These are phyloP conservation scores for Phytophthora ohioensis DNA, from an alignment of 352 stramenopile genomes.

Conservation along the genomic window DNA sequence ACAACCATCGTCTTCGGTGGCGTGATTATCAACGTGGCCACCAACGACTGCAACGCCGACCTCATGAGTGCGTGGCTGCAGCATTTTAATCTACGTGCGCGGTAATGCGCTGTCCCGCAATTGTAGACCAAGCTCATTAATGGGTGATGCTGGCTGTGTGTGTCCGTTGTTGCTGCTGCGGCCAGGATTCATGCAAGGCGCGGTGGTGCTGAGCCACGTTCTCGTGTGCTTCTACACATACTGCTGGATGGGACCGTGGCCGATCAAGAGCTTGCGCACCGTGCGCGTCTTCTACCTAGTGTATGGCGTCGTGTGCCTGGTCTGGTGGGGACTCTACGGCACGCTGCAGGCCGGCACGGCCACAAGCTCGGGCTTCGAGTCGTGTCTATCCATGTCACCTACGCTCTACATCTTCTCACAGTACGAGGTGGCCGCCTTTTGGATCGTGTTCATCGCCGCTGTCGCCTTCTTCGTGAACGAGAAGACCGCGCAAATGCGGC, in stretches of 20 bases:
- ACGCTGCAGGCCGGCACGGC: slow-evolving; percentile 64
- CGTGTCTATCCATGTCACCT: slow-evolving; percentile 72
- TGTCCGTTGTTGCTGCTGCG: slow-evolving; percentile 9
- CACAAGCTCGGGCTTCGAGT: slow-evolving; percentile 72
- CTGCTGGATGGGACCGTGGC: slow-evolving; percentile 70
- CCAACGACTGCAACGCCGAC: slow-evolving; percentile 70
- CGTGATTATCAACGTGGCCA: slow-evolving; percentile 76
- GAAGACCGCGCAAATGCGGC: slow-evolving; percentile 45
- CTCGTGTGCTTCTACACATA: slow-evolving; percentile 77
- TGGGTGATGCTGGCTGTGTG: slow-evolving; percentile 18
- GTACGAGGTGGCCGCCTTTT: slow-evolving; percentile 77
- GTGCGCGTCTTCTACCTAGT: slow-evolving; percentile 73
- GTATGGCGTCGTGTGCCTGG: slow-evolving; percentile 63
- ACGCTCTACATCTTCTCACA: slow-evolving; percentile 75
- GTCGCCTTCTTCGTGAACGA: slow-evolving; percentile 63
- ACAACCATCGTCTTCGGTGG: slow-evolving; percentile 71
- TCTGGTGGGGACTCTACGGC: slow-evolving; percentile 78
- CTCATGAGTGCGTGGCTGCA: slow-evolving; percentile 57
- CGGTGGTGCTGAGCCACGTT: slow-evolving; percentile 71
- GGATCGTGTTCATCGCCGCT: slow-evolving; percentile 60
- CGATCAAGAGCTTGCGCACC: slow-evolving; percentile 63
- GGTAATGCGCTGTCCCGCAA: slow-evolving; percentile 5
- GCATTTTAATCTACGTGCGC: slow-evolving; percentile 1
- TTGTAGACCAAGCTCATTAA: slow-evolving; percentile 13
- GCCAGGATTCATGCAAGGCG: slow-evolving; percentile 70